phyloP scores from a whole-genome alignment of 345 rosid genomes.

The Salix suchowensis region DNA sequence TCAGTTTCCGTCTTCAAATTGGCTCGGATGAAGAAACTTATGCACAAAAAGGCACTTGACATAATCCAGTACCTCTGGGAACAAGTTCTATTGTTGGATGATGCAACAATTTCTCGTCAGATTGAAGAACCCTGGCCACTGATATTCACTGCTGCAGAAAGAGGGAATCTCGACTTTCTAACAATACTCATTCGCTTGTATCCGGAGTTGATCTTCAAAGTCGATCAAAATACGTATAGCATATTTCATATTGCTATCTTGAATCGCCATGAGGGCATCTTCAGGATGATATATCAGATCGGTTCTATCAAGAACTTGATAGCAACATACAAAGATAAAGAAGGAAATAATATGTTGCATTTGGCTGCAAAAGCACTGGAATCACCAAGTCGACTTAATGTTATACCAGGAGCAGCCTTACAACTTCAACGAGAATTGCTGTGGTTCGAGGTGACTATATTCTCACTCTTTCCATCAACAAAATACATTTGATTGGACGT shows the following conservation, averaged over 20 bases:
- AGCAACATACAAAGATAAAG: background rate
- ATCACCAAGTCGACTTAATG: conserved; percentile 1
- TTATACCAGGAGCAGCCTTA: conserved; percentile 20
- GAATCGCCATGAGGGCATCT: conserved; percentile 15
- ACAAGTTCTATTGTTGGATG: background rate
- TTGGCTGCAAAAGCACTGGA: conserved; percentile 10
- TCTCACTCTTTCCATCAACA: background rate
- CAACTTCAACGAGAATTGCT: conserved; percentile 14
- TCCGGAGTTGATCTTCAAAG: conserved; percentile 36
- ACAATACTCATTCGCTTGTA: conserved; percentile 12
- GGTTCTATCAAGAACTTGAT: conserved; percentile 7
- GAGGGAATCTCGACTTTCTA: conserved; percentile 36
- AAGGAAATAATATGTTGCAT: conserved; percentile 21
- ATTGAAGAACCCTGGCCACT: background rate
- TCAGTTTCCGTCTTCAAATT: background rate
- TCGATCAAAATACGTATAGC: conserved; percentile 25
- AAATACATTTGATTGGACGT: background rate
- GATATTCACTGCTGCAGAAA: conserved; percentile 5
- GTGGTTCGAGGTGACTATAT: conserved; percentile 21
- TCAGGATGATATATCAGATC: conserved; percentile 3
- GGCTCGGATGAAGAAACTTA: background rate
- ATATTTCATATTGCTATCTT: conserved; percentile 21
- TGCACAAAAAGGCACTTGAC: background rate
- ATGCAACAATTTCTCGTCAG: background rate
- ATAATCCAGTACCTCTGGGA: background rate